Evolutionary conservation across 2,329 filamentous ascomycete genomes (phyloP), one percentile per base, ranked within the genome.

Genomic region (Aspergillus tamarii): DNA sequence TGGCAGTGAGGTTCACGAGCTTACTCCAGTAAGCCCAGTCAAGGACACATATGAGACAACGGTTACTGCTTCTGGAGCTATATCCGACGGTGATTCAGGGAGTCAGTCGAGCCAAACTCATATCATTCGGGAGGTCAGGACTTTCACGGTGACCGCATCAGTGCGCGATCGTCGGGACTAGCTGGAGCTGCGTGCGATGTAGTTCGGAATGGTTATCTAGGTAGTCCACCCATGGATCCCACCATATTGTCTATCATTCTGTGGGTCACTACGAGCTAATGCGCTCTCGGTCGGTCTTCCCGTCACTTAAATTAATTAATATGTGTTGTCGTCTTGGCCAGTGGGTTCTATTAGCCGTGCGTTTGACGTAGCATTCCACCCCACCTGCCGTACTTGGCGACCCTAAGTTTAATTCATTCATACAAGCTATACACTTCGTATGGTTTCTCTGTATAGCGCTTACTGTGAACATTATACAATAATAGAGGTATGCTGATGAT

Each of bases 81-180:
- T 39, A 26, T 55, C 52, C n/a, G 52, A 55, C 30, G 16, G 52
- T 1, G 52, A 55, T 6, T 21, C 32, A 12, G 52, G 39, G 12
- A 55, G 52, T 39, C 52, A 55, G 52, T 55, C 32, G 0, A 55
- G 52, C 21, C 11, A 55, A n/a, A 39, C 52, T 4, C 52, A 55
- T 21, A 55, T 55, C 6, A 55, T 55, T 55, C 30, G 34, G 11
- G 52, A 55, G 26, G 26, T 39, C 4, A 34, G 52, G n/a, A 39
- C 52, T 9, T 54, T 54, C 30, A 23, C 52, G 4, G 52, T 54
- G 52, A 54, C 52, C 4, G 52, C 36, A 7, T 12, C 30, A 16
- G 8, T 28, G 16, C 50, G 50, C 19, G 45, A 28, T 23, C 45
- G 23, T 50, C 26, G 8, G 7, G 46, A 16, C 2, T 48, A 48